Evolutionary conservation across 768 basidiomycete species (phyloP), one percentile per base, ranked within the genome.

Genomic region (Arthromyces matolae): DNA sequence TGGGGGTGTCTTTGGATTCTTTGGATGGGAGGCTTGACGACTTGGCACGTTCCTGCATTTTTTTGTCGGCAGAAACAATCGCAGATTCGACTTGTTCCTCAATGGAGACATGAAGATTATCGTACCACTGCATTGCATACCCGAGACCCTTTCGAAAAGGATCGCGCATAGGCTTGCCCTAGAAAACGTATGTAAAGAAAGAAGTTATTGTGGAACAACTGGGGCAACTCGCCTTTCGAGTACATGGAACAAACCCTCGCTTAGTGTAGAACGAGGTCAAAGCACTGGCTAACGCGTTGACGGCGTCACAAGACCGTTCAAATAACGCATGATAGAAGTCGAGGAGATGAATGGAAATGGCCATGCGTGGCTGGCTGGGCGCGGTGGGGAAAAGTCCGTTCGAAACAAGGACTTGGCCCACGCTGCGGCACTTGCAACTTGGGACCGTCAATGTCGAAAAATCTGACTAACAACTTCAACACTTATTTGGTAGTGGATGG

Each of bases 221-320:
- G 13, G 16, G 9, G 10, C n/a, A 4, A 42, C 45, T 56, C 69
- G 1, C 69, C 66, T 1, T 65, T 22, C 43, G 36, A n/a, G 29
- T 20, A 10, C 19, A 8, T 2, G 32, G 5, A 32, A 42, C 27
- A 32, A 42, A 42, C 18, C 41, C 41, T 20, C 28, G 4, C 16
- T 12, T 3, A 8, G 8, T 20, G 22, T 72, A 71, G 38, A 67
- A 63, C 0, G 54, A 58, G 24, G 59, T 60, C 3, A 71, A 50
- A 0, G 64, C 63, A 12, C 42, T 37, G 1, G 67, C 56, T 33
- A 66, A 34, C 2, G 56, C 65, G 33, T 62, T 59, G 32, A 70
- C 54, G 3, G 69, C 67, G 45, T 73, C 64, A 16, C 68, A 71
- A 0, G 71, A 69, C 0, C 59, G 52, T 48, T 71, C 62, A 29